Percentiles rank a stretch among this genome's conserved stretches.
phyloP scores from a whole-genome alignment of 179 eudicot genomes.

The Spinacia oleracea region DNA sequence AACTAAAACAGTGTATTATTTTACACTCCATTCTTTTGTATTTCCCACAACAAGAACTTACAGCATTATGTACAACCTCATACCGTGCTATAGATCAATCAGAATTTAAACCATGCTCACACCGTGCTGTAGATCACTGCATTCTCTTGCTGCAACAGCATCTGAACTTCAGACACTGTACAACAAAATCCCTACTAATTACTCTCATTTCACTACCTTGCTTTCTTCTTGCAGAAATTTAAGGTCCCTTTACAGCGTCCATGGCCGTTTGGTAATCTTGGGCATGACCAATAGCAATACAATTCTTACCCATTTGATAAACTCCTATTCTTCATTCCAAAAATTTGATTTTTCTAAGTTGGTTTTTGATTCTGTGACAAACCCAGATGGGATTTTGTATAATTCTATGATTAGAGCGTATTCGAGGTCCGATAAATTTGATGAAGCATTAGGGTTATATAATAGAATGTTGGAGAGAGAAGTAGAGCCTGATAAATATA shows the following conservation, averaged over 20 bases:
- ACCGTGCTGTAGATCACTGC: slow-evolving; percentile 9
- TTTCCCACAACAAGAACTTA: too few relatives aligned
- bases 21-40: too few relatives aligned
- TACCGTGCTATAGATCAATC: too few relatives aligned
- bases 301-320: slow-evolving; percentile 44
- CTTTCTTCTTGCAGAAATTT: slow-evolving; percentile 30
- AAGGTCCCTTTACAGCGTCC: slow-evolving; percentile 40
- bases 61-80: too few relatives aligned
- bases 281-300: slow-evolving; percentile 38
- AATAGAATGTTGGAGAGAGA: slow-evolving; percentile 36
- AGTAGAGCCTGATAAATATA: slow-evolving; percentile 58
- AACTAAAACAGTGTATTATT: too few relatives aligned
- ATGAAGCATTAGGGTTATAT: slow-evolving; percentile 47
- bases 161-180: neutral
- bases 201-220: slow-evolving; percentile 10
- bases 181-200: slow-evolving; percentile 18
- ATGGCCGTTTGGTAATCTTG: slow-evolving; percentile 44
- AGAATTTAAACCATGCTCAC: slow-evolving; percentile 5
- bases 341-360: slow-evolving; percentile 43
- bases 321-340: slow-evolving; percentile 48
- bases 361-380: slow-evolving; percentile 44
- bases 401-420: slow-evolving; percentile 75
- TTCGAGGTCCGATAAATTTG: slow-evolving; percentile 32
- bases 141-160: slow-evolving; percentile 1
- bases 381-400: slow-evolving; percentile 52